These are phyloP conservation scores for Eutrema yunnanense DNA, from an alignment of 345 rosid species.

Conservation along the genomic window DNA sequence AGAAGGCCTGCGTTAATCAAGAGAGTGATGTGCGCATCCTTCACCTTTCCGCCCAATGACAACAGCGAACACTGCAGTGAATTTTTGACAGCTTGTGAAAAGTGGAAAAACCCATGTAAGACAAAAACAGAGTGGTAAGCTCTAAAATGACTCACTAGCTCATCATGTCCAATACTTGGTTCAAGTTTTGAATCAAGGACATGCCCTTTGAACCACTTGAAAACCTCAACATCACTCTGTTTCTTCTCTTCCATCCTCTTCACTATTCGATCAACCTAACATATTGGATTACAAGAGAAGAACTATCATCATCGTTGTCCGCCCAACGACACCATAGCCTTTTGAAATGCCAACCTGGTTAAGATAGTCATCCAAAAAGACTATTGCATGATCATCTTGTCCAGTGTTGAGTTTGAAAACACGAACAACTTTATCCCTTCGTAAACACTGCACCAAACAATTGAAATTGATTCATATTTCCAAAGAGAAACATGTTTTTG, in stretches of 20 bases:
- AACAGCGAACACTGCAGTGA: slow-evolving; percentile 56
- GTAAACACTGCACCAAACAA: slow-evolving; percentile 44
- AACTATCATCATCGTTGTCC: not conserved
- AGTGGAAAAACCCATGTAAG: not conserved
- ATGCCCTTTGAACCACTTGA: slow-evolving; percentile 68
- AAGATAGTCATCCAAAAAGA: slow-evolving; percentile 81
- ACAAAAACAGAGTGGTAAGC: not conserved
- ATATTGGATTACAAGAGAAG: not conserved
- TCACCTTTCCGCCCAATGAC: slow-evolving; percentile 70
- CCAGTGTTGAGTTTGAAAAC: slow-evolving; percentile 81
- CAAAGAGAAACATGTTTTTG: not conserved
- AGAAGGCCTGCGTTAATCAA: slow-evolving; percentile 80
- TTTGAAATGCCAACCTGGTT: slow-evolving; percentile 44
- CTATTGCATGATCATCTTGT: slow-evolving; percentile 85
- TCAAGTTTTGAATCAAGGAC: slow-evolving; percentile 74
- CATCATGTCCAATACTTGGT: slow-evolving; percentile 63
- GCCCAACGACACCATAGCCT: not conserved
- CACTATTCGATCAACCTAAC: slow-evolving; percentile 46
- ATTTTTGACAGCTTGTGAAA: not conserved
- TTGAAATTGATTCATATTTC: not conserved
- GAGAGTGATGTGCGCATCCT: slow-evolving; percentile 65
- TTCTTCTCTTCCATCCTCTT: slow-evolving; percentile 71
- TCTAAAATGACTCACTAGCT: slow-evolving; percentile 56
- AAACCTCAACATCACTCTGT: slow-evolving; percentile 44
- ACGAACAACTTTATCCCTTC: slow-evolving; percentile 69